Evolutionary conservation across 768 basidiomycete genomes (phyloP).

Genomic region (Xerocomellus dryophilus): DNA sequence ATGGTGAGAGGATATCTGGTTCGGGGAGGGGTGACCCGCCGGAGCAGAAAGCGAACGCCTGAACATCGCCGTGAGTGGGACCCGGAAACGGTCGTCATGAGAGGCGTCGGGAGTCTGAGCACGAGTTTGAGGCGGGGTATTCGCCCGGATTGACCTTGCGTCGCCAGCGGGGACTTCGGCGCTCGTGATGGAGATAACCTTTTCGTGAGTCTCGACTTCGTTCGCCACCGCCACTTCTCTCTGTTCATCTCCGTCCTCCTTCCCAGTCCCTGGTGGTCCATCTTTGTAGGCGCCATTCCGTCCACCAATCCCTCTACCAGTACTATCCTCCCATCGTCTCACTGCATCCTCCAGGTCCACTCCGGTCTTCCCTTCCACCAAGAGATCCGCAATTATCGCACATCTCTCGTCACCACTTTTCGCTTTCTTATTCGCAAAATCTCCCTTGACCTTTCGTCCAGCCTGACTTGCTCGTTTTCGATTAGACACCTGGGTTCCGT

Average conservation of each 20-base stretch:
- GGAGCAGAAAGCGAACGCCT: constrained; percentile 62
- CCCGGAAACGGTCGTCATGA: constrained; percentile 35
- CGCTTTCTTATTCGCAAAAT: constrained; percentile 27
- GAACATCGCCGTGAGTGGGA: constrained; percentile 63
- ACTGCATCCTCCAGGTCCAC: constrained; percentile 59
- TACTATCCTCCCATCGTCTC: constrained; percentile 42
- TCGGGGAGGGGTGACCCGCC: constrained; percentile 27
- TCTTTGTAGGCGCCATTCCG: constrained; percentile 6
- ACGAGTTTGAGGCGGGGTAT: constrained; percentile 16
- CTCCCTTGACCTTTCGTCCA: constrained; percentile 30
- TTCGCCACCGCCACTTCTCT: constrained; percentile 16
- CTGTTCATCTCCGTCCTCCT: constrained; percentile 26
- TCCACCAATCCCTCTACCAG: background rate
- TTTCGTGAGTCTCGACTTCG: constrained; percentile 9
- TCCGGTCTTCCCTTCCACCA: constrained; percentile 67
- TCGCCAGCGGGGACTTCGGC: background rate
- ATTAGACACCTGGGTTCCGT: constrained; percentile 35
- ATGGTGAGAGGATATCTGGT: constrained; percentile 11
- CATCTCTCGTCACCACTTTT: constrained; percentile 51
- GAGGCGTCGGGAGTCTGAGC: constrained; percentile 29
- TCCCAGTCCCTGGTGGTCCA: background rate
- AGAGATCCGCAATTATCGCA: constrained; percentile 61
- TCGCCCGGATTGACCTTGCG: background rate
- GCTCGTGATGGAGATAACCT: constrained; percentile 1
- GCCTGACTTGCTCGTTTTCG: constrained; percentile 30